A percentile compares a stretch with the other conserved stretches of the same genome.
These are phyloP conservation scores for Rosa chinensis DNA, from an alignment of 306 rosid genomes.

Conservation along the genomic window DNA sequence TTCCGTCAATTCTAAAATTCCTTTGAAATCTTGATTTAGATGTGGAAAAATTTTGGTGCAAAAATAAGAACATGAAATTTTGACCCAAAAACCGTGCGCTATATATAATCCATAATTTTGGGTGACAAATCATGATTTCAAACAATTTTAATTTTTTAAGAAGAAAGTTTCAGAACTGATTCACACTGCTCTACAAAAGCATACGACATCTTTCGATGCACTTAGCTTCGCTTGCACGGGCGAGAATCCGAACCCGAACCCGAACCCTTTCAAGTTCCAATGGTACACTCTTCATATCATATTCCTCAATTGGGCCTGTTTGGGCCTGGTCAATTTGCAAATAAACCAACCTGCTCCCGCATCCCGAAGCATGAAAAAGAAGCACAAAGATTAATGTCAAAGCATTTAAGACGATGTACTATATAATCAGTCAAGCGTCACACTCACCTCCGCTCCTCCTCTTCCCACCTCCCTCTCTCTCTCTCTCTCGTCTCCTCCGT, in stretches of 20 bases:
- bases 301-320: background rate
- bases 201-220: no score
- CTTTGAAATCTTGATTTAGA: no score
- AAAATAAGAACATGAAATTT: background rate
- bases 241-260: no score
- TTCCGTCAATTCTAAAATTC: no score
- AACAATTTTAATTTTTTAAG: background rate
- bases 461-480: conserved; percentile 13
- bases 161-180: background rate
- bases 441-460: conserved; percentile 31
- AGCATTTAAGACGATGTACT: background rate
- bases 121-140: background rate
- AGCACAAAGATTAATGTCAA: background rate
- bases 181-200: no score
- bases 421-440: conserved; percentile 23
- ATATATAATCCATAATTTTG: background rate
- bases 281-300: no score
- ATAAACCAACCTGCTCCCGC: background rate
- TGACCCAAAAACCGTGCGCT: background rate
- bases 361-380: background rate
- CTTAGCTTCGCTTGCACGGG: no score
- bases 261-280: no score
- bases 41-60: no score
- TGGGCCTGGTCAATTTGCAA: background rate
- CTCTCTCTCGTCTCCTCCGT: conserved; percentile 1